Conservation (phyloP, 164 flowering plant genomes). For the Nymphaea colorata region DNA sequence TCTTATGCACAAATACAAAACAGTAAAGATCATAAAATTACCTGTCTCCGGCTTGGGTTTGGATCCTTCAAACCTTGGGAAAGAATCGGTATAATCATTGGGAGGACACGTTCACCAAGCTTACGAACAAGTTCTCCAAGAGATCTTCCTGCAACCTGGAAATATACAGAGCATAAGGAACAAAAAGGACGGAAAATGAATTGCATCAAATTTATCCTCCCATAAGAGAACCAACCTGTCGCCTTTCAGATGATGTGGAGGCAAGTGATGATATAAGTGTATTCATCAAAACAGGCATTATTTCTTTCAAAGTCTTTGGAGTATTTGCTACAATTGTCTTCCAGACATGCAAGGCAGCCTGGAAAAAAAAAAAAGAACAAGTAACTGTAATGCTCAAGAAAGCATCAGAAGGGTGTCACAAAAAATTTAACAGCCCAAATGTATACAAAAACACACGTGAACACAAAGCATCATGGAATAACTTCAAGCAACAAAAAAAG, state of each 20-base stretch:
- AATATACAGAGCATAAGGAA: not conserved
- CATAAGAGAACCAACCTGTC: constrained; percentile 49
- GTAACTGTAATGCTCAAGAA: not conserved
- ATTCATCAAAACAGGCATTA: constrained; percentile 94
- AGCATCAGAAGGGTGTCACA: not conserved
- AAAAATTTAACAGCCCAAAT: too few relatives aligned
- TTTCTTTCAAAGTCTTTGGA: constrained; percentile 94
- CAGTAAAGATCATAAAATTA: constrained; percentile 15
- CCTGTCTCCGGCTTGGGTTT: constrained; percentile 80
- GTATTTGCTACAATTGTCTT: constrained; percentile 97
- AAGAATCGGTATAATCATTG: constrained; percentile 80
- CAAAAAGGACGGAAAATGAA: not conserved
- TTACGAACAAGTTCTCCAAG: constrained; percentile 97
- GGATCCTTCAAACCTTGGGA: constrained; percentile 71
- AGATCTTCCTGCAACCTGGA: constrained; percentile 86
- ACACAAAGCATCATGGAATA: not conserved
- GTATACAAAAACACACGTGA: not conserved
- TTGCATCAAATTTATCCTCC: not conserved
- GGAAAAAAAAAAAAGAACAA: constrained; percentile 2
- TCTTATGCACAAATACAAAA: too few relatives aligned
- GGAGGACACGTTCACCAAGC: constrained; percentile 98
- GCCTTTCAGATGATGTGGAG: constrained; percentile 89
- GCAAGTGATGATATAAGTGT: constrained; percentile 89
- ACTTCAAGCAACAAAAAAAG: not conserved
- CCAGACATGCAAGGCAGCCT: constrained; percentile 99